Percentiles rank a stretch among this genome's conserved stretches.
Conservation (phyloP, 2,329 filamentous ascomycete genomes). For the Ascocoryne sarcoides region DNA sequence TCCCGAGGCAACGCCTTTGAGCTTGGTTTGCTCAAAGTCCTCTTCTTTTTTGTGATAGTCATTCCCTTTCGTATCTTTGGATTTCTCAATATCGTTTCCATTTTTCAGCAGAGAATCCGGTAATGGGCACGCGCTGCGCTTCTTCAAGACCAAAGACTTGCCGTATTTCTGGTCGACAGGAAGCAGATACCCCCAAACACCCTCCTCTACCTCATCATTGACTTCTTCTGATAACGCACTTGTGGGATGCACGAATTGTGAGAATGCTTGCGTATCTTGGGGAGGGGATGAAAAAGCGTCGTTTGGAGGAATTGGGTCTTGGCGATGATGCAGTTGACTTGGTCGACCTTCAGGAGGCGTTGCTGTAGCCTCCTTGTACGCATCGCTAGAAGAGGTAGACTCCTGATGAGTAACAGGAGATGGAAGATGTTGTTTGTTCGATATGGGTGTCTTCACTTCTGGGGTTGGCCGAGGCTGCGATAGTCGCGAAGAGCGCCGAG, state of each 20-base stretch:
- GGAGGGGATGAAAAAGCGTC: slow-evolving; percentile 48
- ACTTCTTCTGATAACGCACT: slow-evolving; percentile 70
- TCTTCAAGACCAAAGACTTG: slow-evolving; percentile 65
- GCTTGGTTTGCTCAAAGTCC: slow-evolving; percentile 53
- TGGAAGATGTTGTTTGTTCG: slow-evolving; percentile 61
- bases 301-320: slow-evolving; percentile 29
- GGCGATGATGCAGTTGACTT: slow-evolving; percentile 40
- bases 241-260: slow-evolving; percentile 70
- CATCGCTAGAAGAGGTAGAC: slow-evolving; percentile 48
- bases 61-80: slow-evolving; percentile 36
- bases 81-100: slow-evolving; percentile 31
- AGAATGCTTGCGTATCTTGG: slow-evolving; percentile 69
- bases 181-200: slow-evolving; percentile 92
- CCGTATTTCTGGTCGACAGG: slow-evolving; percentile 66
- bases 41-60: slow-evolving; percentile 45
- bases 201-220: slow-evolving; percentile 63
- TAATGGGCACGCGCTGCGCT: slow-evolving; percentile 59
- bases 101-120: slow-evolving; percentile 38
- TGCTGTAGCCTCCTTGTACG: slow-evolving; percentile 59
- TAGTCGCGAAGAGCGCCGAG: slow-evolving; percentile 67
- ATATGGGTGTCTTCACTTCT: slow-evolving; percentile 48
- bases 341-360: slow-evolving; percentile 56
- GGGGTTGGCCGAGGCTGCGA: slow-evolving; percentile 38
- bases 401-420: slow-evolving; percentile 69
- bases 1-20: slow-evolving; percentile 55